These are phyloP conservation scores for Candida pseudoglaebosa DNA, from an alignment of 805 yeast genomes.

Conservation along the genomic window DNA sequence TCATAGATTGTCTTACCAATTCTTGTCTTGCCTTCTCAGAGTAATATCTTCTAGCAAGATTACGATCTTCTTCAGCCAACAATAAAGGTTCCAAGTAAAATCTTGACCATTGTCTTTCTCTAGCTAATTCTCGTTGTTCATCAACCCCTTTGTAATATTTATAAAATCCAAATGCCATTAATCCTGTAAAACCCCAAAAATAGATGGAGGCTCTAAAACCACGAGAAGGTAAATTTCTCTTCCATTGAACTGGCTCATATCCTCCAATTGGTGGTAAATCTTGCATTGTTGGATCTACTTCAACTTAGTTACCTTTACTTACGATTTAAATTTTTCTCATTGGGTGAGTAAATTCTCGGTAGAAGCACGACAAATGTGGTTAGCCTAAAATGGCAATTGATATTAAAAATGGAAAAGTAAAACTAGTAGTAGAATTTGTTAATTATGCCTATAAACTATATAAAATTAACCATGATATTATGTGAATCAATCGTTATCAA, in stretches of 20 bases:
- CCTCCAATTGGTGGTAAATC: slow-evolving; percentile 88
- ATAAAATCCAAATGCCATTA: slow-evolving; percentile 72
- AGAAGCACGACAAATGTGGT: slow-evolving; percentile 1
- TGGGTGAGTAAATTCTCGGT: slow-evolving; percentile 4
- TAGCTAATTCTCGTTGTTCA: slow-evolving; percentile 67
- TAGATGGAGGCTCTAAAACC: slow-evolving; percentile 79
- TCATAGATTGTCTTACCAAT: slow-evolving; percentile 40
- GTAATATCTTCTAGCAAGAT: slow-evolving; percentile 63
- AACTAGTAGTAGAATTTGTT: no score
- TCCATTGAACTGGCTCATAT: slow-evolving; percentile 85
- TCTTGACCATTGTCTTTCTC: slow-evolving; percentile 79
- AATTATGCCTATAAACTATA: no score
- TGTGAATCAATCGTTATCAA: no score
- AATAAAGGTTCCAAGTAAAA: slow-evolving; percentile 68
- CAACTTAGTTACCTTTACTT: background rate
- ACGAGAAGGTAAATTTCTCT: slow-evolving; percentile 77
- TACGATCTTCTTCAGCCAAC: slow-evolving; percentile 80
- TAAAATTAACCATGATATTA: no score
- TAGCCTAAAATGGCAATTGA: no score
- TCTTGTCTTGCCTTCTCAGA: slow-evolving; percentile 68
- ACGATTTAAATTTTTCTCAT: slow-evolving; percentile 5
- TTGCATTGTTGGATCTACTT: slow-evolving; percentile 40
- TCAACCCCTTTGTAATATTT: slow-evolving; percentile 61
- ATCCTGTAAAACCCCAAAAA: slow-evolving; percentile 58
- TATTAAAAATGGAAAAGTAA: no score